Conservation (phyloP, 208 protist genomes). For the Leishmania major region DNA sequence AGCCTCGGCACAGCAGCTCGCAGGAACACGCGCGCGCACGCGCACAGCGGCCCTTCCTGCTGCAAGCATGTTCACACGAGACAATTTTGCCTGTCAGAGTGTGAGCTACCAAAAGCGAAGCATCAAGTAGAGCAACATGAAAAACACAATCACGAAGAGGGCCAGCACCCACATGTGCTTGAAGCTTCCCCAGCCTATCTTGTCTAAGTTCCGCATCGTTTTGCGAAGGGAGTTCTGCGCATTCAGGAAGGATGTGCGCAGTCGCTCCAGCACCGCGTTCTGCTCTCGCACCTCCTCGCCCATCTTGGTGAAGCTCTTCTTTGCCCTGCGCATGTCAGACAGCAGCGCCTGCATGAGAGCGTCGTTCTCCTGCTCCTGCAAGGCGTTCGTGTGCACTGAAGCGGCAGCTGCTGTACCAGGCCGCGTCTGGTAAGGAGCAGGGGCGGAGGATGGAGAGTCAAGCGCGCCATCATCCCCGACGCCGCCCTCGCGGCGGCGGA, state of each 20-base stretch:
- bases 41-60: not conserved
- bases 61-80: not conserved
- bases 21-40: not conserved
- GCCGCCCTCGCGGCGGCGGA: constrained; percentile 41
- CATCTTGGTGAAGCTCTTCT: constrained; percentile 49
- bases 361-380: constrained; percentile 75
- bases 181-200: constrained; percentile 39
- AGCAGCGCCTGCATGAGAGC: constrained; percentile 70
- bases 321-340: constrained; percentile 56
- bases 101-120: constrained; percentile 47
- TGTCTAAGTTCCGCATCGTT: constrained; percentile 64
- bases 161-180: constrained; percentile 88
- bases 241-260: constrained; percentile 43
- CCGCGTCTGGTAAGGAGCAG: constrained; percentile 1
- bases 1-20: not conserved
- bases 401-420: not conserved
- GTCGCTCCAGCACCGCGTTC: constrained; percentile 62
- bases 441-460: not conserved
- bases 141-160: constrained; percentile 74
- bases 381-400: constrained; percentile 11
- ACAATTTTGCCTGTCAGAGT: not conserved
- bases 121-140: constrained; percentile 82
- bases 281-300: constrained; percentile 73
- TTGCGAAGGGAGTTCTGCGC: constrained; percentile 42
- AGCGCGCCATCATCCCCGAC: not conserved